Evolutionary conservation across 1,284 basidiomycete species (phyloP), one percentile per base, ranked within the genome.

Genomic region (Cryptococcus sp.): DNA sequence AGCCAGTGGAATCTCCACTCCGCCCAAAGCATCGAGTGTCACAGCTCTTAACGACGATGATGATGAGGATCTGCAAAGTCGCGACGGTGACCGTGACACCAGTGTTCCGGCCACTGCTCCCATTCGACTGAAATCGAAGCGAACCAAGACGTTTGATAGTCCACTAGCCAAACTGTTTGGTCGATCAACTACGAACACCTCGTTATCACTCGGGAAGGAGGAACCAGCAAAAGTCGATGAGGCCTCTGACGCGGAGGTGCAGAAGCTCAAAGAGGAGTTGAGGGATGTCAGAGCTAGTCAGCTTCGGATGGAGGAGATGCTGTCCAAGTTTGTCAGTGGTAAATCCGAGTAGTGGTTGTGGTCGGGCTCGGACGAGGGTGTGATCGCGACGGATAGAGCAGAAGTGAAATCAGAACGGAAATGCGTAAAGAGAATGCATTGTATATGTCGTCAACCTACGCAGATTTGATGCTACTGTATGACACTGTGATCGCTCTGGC

Each of bases 191-290:
- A 43, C 49, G 11, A n/a, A 46, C n/a, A 26, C 29, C 2, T 39
- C 29, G 16, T n/a, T 19, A 37, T 37, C 45, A 22, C 25, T 20
- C 17, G 39, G 34, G 40, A 46, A 49, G 16, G 77, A 87, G 85
- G 13, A 86, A 4, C 2, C 29, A 85, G 19, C 86, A 86, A 4
- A 86, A 85, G 44, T 38, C 19, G 46, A 52, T 20, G 25, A 37
- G 22, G 54, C 25, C n/a, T 39, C 50, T 15, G 56, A 56, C 44
- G 54, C 22, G 46, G 63, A 61, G 46, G 61, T 66, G 19, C 69
- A 72, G n/a, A 45, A 55, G 40, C 48, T 73, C 13, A 66, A 65
- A 29, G 63, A 57, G 46, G 74, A 73, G 56, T 59, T 75, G 55
- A 64, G 62, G 44, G 65, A 64, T 46, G 57, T 75, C 48, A 64